A percentile compares a stretch with the other conserved stretches of the same genome.
Evolutionary conservation across 768 basidiomycete species (phyloP).

Genomic region (Mycena albidolilacea): DNA sequence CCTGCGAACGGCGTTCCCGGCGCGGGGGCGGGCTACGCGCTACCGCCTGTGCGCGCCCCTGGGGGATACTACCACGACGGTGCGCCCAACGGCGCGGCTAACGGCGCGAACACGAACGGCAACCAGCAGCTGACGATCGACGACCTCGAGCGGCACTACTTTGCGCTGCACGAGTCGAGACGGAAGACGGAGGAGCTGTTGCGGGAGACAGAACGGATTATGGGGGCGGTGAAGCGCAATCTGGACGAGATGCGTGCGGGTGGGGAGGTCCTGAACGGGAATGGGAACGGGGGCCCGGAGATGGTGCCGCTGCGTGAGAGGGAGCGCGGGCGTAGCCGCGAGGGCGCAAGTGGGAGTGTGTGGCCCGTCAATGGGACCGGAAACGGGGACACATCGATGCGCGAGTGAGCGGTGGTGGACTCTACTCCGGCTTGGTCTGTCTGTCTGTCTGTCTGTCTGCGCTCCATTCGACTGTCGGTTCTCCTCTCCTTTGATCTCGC

Average conservation of each 20-base stretch:
- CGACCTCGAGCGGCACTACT: slow-evolving; percentile 62
- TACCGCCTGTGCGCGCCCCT: slow-evolving; percentile 13
- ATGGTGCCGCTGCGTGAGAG: slow-evolving; percentile 34
- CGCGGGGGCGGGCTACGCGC: slow-evolving; percentile 22
- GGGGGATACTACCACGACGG: slow-evolving; percentile 19
- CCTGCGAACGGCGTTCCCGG: slow-evolving; percentile 23
- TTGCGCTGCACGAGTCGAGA: slow-evolving; percentile 74
- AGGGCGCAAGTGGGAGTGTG: slow-evolving; percentile 29
- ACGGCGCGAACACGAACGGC: slow-evolving; percentile 12
- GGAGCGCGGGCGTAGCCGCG: slow-evolving; percentile 29
- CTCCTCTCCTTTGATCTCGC: background rate
- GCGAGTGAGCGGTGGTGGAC: slow-evolving; percentile 17
- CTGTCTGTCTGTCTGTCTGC: background rate
- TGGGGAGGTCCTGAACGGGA: slow-evolving; percentile 9
- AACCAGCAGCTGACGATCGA: too few relatives aligned
- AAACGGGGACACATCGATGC: slow-evolving; percentile 19
- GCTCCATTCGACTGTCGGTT: background rate
- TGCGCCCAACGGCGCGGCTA: slow-evolving; percentile 40
- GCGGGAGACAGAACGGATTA: slow-evolving; percentile 80
- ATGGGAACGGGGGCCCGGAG: slow-evolving; percentile 20
- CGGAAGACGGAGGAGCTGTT: slow-evolving; percentile 80
- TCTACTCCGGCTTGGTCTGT: background rate
- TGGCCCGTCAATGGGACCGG: slow-evolving; percentile 37
- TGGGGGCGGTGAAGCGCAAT: slow-evolving; percentile 79
- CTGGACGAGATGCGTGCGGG: slow-evolving; percentile 78